phyloP scores from a whole-genome alignment of 305 asterid genomes.

The Fraxinus xanthoxyloides region DNA sequence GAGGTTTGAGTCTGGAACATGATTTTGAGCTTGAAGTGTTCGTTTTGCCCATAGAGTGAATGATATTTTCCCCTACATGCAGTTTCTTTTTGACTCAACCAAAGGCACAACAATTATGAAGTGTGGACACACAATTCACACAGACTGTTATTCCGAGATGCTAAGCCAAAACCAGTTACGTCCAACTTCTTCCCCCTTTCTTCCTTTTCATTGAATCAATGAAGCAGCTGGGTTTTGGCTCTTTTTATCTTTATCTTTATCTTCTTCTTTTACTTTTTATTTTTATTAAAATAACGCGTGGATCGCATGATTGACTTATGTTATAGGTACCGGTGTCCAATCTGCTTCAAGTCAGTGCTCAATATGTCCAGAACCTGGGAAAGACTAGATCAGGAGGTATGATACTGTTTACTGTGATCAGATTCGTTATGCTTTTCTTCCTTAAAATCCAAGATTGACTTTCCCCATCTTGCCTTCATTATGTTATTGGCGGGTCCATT shows the following conservation, averaged over 20 bases:
- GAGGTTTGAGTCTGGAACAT: slow-evolving; percentile 53
- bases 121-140: slow-evolving; percentile 94
- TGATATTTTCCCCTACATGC: slow-evolving; percentile 25
- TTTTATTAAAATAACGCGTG: background rate
- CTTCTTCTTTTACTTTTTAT: background rate
- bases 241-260: background rate
- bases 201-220: background rate
- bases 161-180: slow-evolving; percentile 60
- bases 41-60: slow-evolving; percentile 15
- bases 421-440: slow-evolving; percentile 1
- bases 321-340: slow-evolving; percentile 83
- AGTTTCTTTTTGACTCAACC: slow-evolving; percentile 92
- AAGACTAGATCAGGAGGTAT: slow-evolving; percentile 76
- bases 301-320: slow-evolving; percentile 6
- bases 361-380: slow-evolving; percentile 73
- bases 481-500: background rate
- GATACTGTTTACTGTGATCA: slow-evolving; percentile 7
- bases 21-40: background rate
- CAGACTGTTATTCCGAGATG: slow-evolving; percentile 70
- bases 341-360: slow-evolving; percentile 70
- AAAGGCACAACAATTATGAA: slow-evolving; percentile 64
- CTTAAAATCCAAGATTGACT: background rate
- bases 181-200: slow-evolving; percentile 15
- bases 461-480: background rate
- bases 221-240: background rate